Evolutionary conservation across 202 grass and related monocot species (phyloP), one percentile per base, ranked within the genome.

Genomic region (Elaeis oleifera): DNA sequence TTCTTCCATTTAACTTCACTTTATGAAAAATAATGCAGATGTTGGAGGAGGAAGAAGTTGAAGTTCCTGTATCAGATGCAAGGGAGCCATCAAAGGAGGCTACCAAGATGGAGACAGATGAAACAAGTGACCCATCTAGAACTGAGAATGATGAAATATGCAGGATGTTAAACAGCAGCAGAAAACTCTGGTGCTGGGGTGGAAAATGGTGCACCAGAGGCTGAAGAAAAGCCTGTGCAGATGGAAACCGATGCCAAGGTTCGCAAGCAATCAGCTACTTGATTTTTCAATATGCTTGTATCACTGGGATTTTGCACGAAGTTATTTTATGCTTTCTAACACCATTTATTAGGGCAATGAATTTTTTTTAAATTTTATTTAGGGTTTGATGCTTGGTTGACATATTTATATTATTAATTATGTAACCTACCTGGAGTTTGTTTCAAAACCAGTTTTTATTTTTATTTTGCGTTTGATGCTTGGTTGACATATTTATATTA

Each of bases 161-260:
- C 79, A 91, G 65, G 87, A 89, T 56, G 22, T 56, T 16, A 88
- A 83, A 64, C 55, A 2, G 11, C 36, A 44, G 36, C 71, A 31
- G 18, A 72, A 23, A 80, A 87, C 65, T 16, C 70, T 67, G 73
- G 59, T 58, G 69, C 17, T 60, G 67, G 68, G 73, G 65, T 72
- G 69, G 86, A 95, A 77, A 89, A 91, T 67, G 81, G 92, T 5
- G 31, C 74, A 56, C 74, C 76, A 48, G 65, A 81, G 53, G 67
- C 75, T 23, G 80, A 76, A 39, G 84, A 88, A 50, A 97, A 89
- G 68, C 69, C 84, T 74, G 76, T 79, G 56, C 79, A 84, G 24
- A 91, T 96, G 87, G 92, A 96, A 66, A 96, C 92, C 44, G 92
- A 96, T 75, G 54, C 58, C 16, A 97, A 91, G 88, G 92, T 94